Base-by-base conservation (phyloP, 208 protist genomes). In the Crithidia expoeki region DNA sequence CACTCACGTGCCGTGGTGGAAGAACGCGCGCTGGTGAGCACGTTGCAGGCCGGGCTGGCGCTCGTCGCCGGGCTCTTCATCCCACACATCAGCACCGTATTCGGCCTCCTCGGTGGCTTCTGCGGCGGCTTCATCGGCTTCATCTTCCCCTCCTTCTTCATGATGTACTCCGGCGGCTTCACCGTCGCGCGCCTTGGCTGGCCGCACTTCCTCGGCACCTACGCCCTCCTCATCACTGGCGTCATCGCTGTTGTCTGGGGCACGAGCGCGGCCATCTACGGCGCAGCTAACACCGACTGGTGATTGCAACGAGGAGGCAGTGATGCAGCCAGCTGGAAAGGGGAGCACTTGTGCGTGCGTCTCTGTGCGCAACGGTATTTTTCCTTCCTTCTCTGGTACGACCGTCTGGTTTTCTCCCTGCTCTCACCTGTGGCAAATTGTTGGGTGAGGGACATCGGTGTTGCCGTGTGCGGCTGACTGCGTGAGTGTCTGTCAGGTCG, bases 161-260 rank as follows among this genome's bases (percentile, higher is more conserved):
- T 80, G 51, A 92, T 92, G 79, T 89, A 92, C 59, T 66, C 70
- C n/a, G 80, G 83, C 36, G 32, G 70, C 64, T 89, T 71, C 63
- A 79, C 69, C n/a, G n/a, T n/a, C n/a, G n/a, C n/a, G n/a, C n/a
- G n/a, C n/a, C n/a, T n/a, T n/a, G n/a, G n/a, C n/a, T n/a, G 56
- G 36, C 36, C 36, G 36, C 67, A 87, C 58, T 94, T 81, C 63
- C 36, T 89, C 32, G 82, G 69, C 27, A 84, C 89, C 10, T 89
- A 88, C 53, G 86, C 76, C 2, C 64, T 94, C 30, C 75, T 94
- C 16, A 30, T 94, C 10, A 52, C 53, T 17, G 89, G 89, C 23
- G 72, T 90, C 40, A 72, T 94, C 30, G 84, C 72, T 17, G 69
- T 92, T 32, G 80, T 89, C 6, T 92, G 80, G 65, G 84, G 89